Base-by-base conservation (phyloP, 2,329 filamentous ascomycete genomes). In the Orbilia blumenaviensis region DNA sequence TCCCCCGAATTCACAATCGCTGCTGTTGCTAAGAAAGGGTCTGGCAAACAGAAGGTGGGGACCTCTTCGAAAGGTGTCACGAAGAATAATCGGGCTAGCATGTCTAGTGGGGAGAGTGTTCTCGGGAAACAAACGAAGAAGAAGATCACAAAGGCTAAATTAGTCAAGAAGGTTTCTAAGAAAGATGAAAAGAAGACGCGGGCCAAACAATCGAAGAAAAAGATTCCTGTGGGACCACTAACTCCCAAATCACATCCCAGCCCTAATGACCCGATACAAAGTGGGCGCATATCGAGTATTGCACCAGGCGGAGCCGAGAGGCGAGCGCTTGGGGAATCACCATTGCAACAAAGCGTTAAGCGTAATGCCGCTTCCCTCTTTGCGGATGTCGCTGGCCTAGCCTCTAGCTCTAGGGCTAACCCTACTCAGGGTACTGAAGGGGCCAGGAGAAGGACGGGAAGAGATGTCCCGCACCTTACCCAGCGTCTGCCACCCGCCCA, bases 181-280 rank as follows among this genome's bases (percentile, higher is more conserved):
- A 75, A 68, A 64, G 71, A 68, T 68, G 63, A 42, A 52, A 68
- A 64, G 71, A 75, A 68, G 23, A 21, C 16, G 3, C 44, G 23
- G 16, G 42, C 38, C 23, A 63, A 66, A 34, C 41, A 2, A 18
- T 14, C 71, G 3, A 56, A 41, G 36, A 16, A 27, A 38, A 29
- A 63, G 16, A n/a, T n/a, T 1, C 14, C 25, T 42, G 48, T 32
- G 9, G 38, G 38, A 2, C 71, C 71, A 18, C 56, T 75, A 10
- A 75, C 71, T 5, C 63, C 71, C n/a, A 68, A 60, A 23, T 75
- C 71, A 6, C 54, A 66, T 23, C 71, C 44, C 1, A 75, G 71
- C 32, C 71, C 71, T 9, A 61, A 62, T 29, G 44, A 56, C 18
- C 69, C 34, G 12, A 66, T 66, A 2, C 36, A 54, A 1, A 67